Evolutionary conservation across 257 asterid species (phyloP).

Genomic region (Solanum boliviense): DNA sequence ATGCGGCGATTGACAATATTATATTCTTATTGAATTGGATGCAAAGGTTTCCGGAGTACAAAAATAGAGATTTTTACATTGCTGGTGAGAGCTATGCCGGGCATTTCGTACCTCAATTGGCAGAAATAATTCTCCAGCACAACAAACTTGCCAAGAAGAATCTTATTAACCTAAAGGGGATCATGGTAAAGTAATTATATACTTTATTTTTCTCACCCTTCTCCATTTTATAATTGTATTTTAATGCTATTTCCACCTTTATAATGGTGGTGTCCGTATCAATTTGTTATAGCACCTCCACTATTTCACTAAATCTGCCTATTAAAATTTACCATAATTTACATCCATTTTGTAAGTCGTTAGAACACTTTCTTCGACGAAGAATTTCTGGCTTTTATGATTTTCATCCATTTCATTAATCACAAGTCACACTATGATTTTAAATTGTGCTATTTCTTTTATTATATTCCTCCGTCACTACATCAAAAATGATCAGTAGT

Average conservation of each 20-base stretch:
- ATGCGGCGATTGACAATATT: conserved; percentile 16
- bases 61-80: conserved; percentile 16
- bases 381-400: too few relatives aligned
- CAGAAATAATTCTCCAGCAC: conserved; percentile 11
- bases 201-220: not conserved
- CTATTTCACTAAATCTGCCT: too few relatives aligned
- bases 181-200: conserved; percentile 7
- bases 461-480: too few relatives aligned
- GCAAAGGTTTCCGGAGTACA: conserved; percentile 16
- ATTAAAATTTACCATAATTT: too few relatives aligned
- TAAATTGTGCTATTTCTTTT: too few relatives aligned
- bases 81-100: conserved; percentile 39
- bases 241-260: not conserved
- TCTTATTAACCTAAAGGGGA: conserved; percentile 25
- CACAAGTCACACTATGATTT: too few relatives aligned
- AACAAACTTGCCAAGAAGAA: conserved; percentile 8
- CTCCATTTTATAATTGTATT: not conserved
- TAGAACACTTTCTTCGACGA: too few relatives aligned
- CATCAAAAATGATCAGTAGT: too few relatives aligned
- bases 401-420: too few relatives aligned
- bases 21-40: conserved; percentile 24
- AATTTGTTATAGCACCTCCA: too few relatives aligned
- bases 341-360: too few relatives aligned
- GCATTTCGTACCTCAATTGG: conserved; percentile 33
- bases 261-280: not conserved